Conservation (phyloP, 2,329 filamentous ascomycete species). For the Colletotrichum echinochloae region DNA sequence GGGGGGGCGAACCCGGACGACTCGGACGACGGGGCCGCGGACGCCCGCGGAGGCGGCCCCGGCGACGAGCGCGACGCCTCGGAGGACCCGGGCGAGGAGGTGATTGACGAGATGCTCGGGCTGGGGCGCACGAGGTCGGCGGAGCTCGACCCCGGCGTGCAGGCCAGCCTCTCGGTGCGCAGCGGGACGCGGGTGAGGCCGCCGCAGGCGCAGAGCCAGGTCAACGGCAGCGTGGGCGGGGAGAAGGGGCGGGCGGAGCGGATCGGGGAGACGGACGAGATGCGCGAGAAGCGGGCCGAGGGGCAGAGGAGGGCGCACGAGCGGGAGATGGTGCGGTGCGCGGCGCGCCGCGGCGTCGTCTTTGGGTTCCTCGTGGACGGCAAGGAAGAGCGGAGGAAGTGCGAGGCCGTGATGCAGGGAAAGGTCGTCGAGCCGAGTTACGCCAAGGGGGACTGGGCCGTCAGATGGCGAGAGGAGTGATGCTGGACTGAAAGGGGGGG, state of each 20-base stretch:
- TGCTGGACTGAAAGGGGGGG: no score
- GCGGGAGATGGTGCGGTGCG: slow-evolving; percentile 71
- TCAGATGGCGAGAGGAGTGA: slow-evolving; percentile 65
- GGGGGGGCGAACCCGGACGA: slow-evolving; percentile 43
- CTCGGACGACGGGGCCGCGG: slow-evolving; percentile 21
- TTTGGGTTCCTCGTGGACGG: slow-evolving; percentile 59
- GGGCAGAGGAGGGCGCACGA: slow-evolving; percentile 59
- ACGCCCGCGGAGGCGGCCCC: slow-evolving; percentile 55
- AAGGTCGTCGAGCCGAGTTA: slow-evolving; percentile 70
- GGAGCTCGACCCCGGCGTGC: slow-evolving; percentile 57
- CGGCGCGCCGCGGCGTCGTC: slow-evolving; percentile 70
- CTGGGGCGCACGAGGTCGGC: slow-evolving; percentile 42
- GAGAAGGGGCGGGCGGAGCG: slow-evolving; percentile 67
- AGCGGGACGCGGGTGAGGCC: slow-evolving; percentile 53
- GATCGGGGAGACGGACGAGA: slow-evolving; percentile 63
- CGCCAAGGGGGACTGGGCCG: slow-evolving; percentile 70
- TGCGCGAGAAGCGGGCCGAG: slow-evolving; percentile 60
- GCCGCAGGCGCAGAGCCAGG: slow-evolving; percentile 57
- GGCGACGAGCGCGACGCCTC: slow-evolving; percentile 53
- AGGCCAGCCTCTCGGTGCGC: slow-evolving; percentile 51
- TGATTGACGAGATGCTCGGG: slow-evolving; percentile 32
- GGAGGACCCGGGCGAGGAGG: slow-evolving; percentile 29
- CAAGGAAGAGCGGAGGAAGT: slow-evolving; percentile 54
- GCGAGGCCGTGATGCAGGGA: slow-evolving; percentile 70
- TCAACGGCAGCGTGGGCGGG: slow-evolving; percentile 68